Evolutionary conservation across 306 rosid genomes (phyloP).

Genomic region (Cercis canadensis): DNA sequence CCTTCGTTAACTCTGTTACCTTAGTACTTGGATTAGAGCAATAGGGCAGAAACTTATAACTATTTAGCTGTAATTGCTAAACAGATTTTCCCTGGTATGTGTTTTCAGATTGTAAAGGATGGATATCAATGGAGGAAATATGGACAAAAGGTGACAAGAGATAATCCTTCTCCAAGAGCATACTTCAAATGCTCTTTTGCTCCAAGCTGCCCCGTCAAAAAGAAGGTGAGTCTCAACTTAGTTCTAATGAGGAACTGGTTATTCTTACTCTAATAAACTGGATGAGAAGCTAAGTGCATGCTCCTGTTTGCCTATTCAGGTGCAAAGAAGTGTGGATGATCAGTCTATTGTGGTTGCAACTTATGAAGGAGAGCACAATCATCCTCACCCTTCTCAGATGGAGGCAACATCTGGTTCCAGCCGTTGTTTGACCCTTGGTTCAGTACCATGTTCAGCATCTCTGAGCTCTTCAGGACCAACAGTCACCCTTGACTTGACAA

Average conservation of each 20-base stretch:
- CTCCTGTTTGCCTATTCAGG: conserved; percentile 57
- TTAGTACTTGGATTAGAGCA: not conserved
- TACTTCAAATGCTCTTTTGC: conserved; percentile 99
- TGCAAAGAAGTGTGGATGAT: conserved; percentile 95
- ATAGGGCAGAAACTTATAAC: not conserved
- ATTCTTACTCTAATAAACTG: not conserved
- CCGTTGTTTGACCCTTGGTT: conserved; percentile 44
- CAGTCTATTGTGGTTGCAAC: conserved; percentile 89
- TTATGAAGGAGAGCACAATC: conserved; percentile 98
- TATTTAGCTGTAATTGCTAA: conserved; percentile 27
- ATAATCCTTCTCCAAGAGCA: conserved; percentile 96
- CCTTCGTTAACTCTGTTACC: not conserved
- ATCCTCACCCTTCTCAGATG: conserved; percentile 61
- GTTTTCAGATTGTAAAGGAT: conserved; percentile 84
- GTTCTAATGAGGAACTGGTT: too few relatives aligned
- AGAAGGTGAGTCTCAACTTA: conserved; percentile 64
- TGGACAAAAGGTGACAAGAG: conserved; percentile 98
- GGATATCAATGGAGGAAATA: conserved; percentile 99
- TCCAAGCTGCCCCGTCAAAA: conserved; percentile 93
- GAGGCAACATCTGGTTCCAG: conserved; percentile 64
- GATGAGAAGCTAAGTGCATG: conserved; percentile 21
- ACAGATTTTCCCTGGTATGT: conserved; percentile 33
- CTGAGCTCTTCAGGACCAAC: conserved; percentile 52
- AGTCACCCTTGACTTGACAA: conserved; percentile 64
- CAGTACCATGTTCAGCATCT: conserved; percentile 58